phyloP scores from a whole-genome alignment of 768 basidiomycete genomes.

The Tricholoma saponaceum region DNA sequence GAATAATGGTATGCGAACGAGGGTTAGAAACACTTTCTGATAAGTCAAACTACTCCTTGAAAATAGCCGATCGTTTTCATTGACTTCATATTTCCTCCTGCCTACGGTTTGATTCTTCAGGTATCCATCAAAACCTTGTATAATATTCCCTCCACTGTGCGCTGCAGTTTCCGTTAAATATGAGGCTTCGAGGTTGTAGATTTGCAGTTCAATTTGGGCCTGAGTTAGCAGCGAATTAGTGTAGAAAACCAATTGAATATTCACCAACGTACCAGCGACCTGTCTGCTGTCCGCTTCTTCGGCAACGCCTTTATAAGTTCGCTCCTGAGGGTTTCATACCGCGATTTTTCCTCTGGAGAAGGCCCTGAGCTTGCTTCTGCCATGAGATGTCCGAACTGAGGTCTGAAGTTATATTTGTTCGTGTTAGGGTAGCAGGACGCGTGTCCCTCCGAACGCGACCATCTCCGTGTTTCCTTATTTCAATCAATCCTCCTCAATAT shows the following conservation, averaged over 20 bases:
- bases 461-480: constrained; percentile 12
- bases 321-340: constrained; percentile 70
- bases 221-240: constrained; percentile 30
- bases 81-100: constrained; percentile 70
- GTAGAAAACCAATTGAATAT: background rate
- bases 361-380: constrained; percentile 35
- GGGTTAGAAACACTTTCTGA: constrained; percentile 51
- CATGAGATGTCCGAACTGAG: constrained; percentile 22
- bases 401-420: constrained; percentile 22
- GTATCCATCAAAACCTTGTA: constrained; percentile 84
- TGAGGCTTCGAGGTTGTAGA: constrained; percentile 70
- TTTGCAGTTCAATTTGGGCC: constrained; percentile 76
- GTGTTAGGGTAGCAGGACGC: constrained; percentile 28
- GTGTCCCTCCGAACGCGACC: constrained; percentile 33
- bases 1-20: constrained; percentile 5
- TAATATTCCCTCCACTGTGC: constrained; percentile 81
- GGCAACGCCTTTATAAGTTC: constrained; percentile 71
- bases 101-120: constrained; percentile 71
- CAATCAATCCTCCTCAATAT: constrained; percentile 25
- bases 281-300: constrained; percentile 73
- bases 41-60: constrained; percentile 77
- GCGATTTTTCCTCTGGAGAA: constrained; percentile 63
- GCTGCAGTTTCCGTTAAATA: constrained; percentile 77
- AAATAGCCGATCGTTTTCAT: constrained; percentile 76
- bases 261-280: constrained; percentile 57